Evolutionary conservation across 1,284 basidiomycete genomes (phyloP).

Genomic region (Singerocomus inundabilis): DNA sequence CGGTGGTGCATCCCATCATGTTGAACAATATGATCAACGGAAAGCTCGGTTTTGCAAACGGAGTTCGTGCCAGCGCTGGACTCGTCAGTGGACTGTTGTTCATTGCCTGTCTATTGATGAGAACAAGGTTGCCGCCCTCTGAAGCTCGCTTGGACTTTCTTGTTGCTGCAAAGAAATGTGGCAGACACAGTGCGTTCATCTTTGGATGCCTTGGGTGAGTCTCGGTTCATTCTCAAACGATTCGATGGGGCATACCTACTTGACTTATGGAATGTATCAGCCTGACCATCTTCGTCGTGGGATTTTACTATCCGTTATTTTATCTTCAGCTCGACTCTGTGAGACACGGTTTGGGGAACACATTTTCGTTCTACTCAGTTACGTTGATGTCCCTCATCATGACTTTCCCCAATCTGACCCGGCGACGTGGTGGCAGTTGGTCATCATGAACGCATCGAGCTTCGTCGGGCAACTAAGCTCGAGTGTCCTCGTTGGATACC

Average conservation of each 20-base stretch:
- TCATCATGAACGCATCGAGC: constrained; percentile 34
- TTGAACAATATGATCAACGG: constrained; percentile 40
- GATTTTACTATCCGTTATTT: constrained; percentile 34
- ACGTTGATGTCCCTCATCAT: constrained; percentile 2
- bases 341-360: constrained; percentile 19
- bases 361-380: constrained; percentile 37
- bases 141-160: constrained; percentile 21
- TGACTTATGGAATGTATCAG: constrained; percentile 5
- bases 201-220: constrained; percentile 28
- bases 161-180: constrained; percentile 18
- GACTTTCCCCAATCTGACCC: not conserved
- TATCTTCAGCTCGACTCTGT: constrained; percentile 33
- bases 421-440: constrained; percentile 20
- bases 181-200: constrained; percentile 26
- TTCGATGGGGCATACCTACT: not conserved
- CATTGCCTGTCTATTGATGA: constrained; percentile 31
- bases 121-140: constrained; percentile 26
- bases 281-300: constrained; percentile 21
- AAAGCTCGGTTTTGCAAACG: constrained; percentile 30
- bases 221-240: not conserved
- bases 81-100: constrained; percentile 31
- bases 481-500: constrained; percentile 20
- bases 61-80: constrained; percentile 35
- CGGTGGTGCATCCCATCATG: constrained; percentile 40
- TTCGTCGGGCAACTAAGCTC: constrained; percentile 34